A percentile compares a stretch with the other conserved stretches of the same genome.
These are phyloP conservation scores for Candida khao-thaluensis DNA, from an alignment of 805 yeast species.

Conservation along the genomic window DNA sequence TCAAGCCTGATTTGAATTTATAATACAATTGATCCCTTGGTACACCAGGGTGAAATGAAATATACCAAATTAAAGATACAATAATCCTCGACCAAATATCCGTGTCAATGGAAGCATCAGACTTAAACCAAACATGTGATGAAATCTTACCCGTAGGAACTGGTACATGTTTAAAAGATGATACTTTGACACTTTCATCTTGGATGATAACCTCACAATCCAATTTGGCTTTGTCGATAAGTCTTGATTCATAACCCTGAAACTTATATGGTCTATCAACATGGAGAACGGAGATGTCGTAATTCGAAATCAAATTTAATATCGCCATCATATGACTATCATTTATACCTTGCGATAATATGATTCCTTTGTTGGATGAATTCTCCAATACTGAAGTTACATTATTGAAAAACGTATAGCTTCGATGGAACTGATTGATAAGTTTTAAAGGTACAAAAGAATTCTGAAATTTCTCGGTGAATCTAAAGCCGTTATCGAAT, in stretches of 20 bases:
- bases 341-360: conserved; percentile 53
- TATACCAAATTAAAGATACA: conserved; percentile 39
- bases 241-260: conserved; percentile 72
- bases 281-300: conserved; percentile 43
- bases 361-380: conserved; percentile 38
- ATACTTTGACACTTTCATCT: conserved; percentile 11
- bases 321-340: conserved; percentile 65
- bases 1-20: conserved; percentile 30
- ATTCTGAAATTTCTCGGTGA: conserved; percentile 4
- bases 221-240: conserved; percentile 63
- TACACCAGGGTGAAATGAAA: conserved; percentile 40
- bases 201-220: conserved; percentile 59
- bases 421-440: conserved; percentile 2
- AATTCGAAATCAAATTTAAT: conserved; percentile 50
- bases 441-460: not conserved
- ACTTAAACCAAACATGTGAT: conserved; percentile 69
- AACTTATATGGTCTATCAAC: conserved; percentile 55
- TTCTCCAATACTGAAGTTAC: conserved; percentile 33
- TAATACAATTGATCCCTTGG: conserved; percentile 21
- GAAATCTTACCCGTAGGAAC: conserved; percentile 64
- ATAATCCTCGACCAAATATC: conserved; percentile 60
- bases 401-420: conserved; percentile 40
- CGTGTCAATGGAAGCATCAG: conserved; percentile 57
- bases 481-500: conserved; percentile 16
- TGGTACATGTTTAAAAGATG: conserved; percentile 25